Base-by-base conservation (phyloP, 371 early-diverging fungal species). In the Saksenaea vasiformis region DNA sequence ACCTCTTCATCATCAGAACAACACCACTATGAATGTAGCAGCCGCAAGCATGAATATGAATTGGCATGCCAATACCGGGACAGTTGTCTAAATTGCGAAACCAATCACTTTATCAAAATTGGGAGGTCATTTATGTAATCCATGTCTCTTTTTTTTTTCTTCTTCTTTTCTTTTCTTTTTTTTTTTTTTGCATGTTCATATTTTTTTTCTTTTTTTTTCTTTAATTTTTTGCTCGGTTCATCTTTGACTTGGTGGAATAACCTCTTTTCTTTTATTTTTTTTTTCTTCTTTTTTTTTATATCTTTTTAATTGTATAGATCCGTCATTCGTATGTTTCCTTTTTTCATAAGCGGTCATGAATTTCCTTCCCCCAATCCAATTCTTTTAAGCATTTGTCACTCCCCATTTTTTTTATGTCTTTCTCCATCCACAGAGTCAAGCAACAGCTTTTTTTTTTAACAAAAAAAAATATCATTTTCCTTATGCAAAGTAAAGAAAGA, bases 361-460 rank as follows among this genome's bases (percentile, higher is more conserved):
- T 41, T 41, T 14, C 51, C 24, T 22, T 47, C 51, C 51, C 51
- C 51, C 51, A n/a, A 47, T 47, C 51, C 51, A 47, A 47, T 19
- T 47, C 51, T 47, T 47, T 47, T 47, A 47, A 47, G 51, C 51
- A 47, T 47, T 47, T 47, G 22, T 47, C 22, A 47, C 51, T n/a
- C n/a, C 51, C 51, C 24, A 10, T 19, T 47, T 47, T 22, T 47
- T 47, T 47, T 47, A 47, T 47, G 51, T 47, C 51, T 47, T 47
- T 47, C 51, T 47, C 22, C 22, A 47, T 47, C 51, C 51, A 47
- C 51, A 47, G 51, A 47, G 51, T 47, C 51, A 47, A 47, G 51
- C 51, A 47, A 22, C 51, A 47, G 51, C 51, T 14, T 41, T 47
- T 47, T 47, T 47, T 47, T 31, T 31, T n/a, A n/a, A 31, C 2